Evolutionary conservation across 345 rosid species (phyloP), one percentile per base, ranked within the genome.

Genomic region (Stellera chamaejasme): DNA sequence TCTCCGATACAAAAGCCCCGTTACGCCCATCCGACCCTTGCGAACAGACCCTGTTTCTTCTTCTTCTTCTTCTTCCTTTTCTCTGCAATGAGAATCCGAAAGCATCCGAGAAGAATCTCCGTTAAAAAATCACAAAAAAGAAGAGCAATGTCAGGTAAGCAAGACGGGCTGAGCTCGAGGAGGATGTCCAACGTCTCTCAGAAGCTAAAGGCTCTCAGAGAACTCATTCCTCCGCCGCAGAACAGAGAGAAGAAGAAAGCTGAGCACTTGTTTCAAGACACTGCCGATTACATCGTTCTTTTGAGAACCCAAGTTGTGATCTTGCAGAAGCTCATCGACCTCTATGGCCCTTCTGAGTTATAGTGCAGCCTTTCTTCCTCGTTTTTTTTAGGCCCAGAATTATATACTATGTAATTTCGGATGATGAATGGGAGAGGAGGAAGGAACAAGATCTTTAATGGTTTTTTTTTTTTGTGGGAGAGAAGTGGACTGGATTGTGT

Each of bases 281-380:
- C 96, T 13, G 98, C 95, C 0, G 89, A 91, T 58, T 91, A 91
- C 70, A 91, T 91, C 56, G 59, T 85, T 13, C 68, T 65, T 32
- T 72, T 90, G 73, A 83, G 69, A 75, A 76, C 81, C 42, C 91
- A 84, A 58, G 94, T 82, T 43, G 58, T 78, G 23, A 50, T 83
- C 43, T 73, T 90, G 73, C 94, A 87, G 66, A 77, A 69, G 59
- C 64, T 87, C 61, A 67, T 91, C 42, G 67, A 85, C 28, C 54
- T 87, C 65, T 90, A 82, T 66, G 93, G 88, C 66, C 73, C 85
- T 51, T 43, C 52, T 36, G 53, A 45, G 48, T 62, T 58, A 65
- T 67, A 79, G 58, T 59, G 59, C 48, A 52, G n/a, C 45, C 11
- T 10, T 42, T 42, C n/a, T 25, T 48, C 6, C 23, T 52, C 14